A percentile compares a stretch with the other conserved stretches of the same genome.
Conservation (phyloP, 768 basidiomycete species). For the Leccinum arenicola region DNA sequence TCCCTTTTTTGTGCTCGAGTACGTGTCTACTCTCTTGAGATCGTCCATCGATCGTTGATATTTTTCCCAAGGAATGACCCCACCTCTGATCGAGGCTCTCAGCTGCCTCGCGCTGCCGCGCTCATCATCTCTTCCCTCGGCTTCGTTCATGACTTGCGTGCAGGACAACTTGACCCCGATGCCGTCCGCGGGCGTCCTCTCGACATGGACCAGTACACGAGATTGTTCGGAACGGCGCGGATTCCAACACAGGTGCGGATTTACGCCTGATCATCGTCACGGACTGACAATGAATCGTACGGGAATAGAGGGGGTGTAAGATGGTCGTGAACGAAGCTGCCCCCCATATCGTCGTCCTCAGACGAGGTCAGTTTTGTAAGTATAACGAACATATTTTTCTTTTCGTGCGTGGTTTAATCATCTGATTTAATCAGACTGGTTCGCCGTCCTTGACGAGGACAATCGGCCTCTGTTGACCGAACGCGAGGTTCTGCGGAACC, state of each 20-base stretch:
- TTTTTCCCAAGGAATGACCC: slow-evolving; percentile 72
- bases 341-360: slow-evolving; percentile 80
- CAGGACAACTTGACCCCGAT: slow-evolving; percentile 81
- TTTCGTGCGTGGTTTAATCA: not conserved
- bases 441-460: slow-evolving; percentile 84
- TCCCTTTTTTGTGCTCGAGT: slow-evolving; percentile 98
- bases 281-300: not conserved
- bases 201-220: slow-evolving; percentile 92
- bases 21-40: slow-evolving; percentile 27
- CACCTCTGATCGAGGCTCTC: slow-evolving; percentile 78
- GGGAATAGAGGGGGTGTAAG: slow-evolving; percentile 72
- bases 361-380: slow-evolving; percentile 92
- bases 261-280: not conserved
- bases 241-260: slow-evolving; percentile 77
- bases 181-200: slow-evolving; percentile 71
- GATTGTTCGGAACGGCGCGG: slow-evolving; percentile 87
- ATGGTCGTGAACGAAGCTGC: slow-evolving; percentile 77
- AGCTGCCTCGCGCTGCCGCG: slow-evolving; percentile 84
- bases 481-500: slow-evolving; percentile 82
- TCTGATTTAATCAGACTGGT: slow-evolving; percentile 68
- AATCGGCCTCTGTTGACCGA: slow-evolving; percentile 84
- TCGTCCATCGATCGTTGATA: not conserved
- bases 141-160: slow-evolving; percentile 91
- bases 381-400: slow-evolving; percentile 1
- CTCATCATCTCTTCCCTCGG: slow-evolving; percentile 87